These are phyloP conservation scores for Phytophthora pluvialis DNA, from an alignment of 352 stramenopile genomes.

Conservation along the genomic window DNA sequence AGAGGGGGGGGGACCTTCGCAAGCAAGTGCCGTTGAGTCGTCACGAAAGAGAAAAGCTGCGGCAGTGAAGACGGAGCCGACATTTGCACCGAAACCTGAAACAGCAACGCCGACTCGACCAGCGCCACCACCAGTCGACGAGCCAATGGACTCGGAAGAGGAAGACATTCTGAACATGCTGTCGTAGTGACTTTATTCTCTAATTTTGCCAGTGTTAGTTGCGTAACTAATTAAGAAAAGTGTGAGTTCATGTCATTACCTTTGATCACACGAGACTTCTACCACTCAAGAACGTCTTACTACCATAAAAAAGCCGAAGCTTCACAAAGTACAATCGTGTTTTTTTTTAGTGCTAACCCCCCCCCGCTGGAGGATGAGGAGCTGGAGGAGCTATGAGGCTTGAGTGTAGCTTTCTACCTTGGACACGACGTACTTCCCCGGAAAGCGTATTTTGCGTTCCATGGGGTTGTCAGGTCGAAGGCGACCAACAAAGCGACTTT, in stretches of 20 bases:
- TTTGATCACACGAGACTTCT: no score
- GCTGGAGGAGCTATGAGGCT: neutral
- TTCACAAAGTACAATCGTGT: no score
- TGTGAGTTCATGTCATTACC: no score
- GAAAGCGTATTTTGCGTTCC: neutral
- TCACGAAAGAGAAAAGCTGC: neutral
- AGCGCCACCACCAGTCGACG: constrained; percentile 20
- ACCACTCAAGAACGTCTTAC: no score
- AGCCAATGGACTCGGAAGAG: constrained; percentile 48
- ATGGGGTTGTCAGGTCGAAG: neutral
- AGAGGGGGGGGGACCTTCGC: neutral
- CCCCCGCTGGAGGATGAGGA: no score
- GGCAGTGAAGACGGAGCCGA: constrained; percentile 9
- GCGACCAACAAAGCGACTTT: neutral
- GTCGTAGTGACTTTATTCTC: constrained; percentile 8
- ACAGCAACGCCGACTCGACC: constrained; percentile 2
- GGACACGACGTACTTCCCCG: neutral
- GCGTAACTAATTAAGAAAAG: no score
- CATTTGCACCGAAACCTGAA: neutral
- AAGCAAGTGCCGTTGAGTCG: neutral
- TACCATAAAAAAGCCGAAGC: no score
- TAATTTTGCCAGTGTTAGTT: no score
- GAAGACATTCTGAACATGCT: constrained; percentile 70
- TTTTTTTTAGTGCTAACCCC: no score
- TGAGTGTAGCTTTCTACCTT: neutral